Evolutionary conservation across 306 rosid genomes (phyloP).

Genomic region (Morella rubra): DNA sequence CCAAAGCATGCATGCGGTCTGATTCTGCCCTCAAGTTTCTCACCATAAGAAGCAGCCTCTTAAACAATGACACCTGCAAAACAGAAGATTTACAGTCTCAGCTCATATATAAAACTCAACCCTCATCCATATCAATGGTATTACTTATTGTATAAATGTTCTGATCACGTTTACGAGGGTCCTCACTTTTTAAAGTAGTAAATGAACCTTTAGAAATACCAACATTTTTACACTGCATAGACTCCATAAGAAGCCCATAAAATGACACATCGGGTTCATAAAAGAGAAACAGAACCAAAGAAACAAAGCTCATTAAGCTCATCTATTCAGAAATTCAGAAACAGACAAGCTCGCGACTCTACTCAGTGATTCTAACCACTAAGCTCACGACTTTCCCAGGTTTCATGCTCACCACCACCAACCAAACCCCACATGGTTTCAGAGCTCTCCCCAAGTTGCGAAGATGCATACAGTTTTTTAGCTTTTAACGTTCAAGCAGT

Average conservation of each 20-base stretch:
- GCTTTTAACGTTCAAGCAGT: not conserved
- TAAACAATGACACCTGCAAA: slow-evolving; percentile 83
- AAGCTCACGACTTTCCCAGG: not conserved
- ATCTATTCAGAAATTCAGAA: not conserved
- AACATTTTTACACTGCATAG: not conserved
- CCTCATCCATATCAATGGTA: not conserved
- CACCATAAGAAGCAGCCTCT: slow-evolving; percentile 95
- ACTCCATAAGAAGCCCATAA: not conserved
- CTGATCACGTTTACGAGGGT: not conserved
- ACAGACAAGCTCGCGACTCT: not conserved
- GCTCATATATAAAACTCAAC: not conserved
- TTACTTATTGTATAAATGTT: not conserved
- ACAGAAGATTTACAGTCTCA: slow-evolving; percentile 11
- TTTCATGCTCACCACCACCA: not conserved
- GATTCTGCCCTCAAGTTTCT: slow-evolving; percentile 98
- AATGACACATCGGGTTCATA: not conserved
- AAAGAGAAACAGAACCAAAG: not conserved
- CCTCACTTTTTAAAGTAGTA: not conserved
- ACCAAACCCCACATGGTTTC: not conserved
- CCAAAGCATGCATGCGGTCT: slow-evolving; percentile 96
- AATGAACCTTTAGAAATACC: not conserved
- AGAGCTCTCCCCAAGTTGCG: not conserved
- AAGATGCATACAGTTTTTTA: not conserved
- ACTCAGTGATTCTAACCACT: not conserved
- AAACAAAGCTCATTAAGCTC: not conserved